phyloP scores from a whole-genome alignment of 495 filamentous ascomycete species.

The Geopyxis carbonaria region DNA sequence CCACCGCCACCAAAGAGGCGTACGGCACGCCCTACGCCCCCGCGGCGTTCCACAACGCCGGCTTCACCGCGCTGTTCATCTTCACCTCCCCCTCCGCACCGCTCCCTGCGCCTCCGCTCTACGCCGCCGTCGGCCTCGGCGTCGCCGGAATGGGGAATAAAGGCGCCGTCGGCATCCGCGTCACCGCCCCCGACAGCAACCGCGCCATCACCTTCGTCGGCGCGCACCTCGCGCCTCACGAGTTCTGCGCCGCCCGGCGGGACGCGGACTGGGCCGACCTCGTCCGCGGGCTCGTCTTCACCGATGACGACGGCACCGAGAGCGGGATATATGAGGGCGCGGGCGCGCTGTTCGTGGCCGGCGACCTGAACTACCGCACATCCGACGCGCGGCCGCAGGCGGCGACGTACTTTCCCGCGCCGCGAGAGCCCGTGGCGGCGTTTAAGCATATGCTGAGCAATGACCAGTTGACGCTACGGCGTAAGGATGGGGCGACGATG shows the following conservation, averaged over 20 bases:
- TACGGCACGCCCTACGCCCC: slow-evolving; percentile 32
- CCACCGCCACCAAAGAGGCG: slow-evolving; percentile 38
- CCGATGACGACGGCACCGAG: slow-evolving; percentile 20
- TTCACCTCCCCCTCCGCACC: slow-evolving; percentile 38
- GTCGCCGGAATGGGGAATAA: slow-evolving; percentile 84
- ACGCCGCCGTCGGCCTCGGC: slow-evolving; percentile 65
- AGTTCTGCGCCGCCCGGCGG: slow-evolving; percentile 47
- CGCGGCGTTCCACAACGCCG: slow-evolving; percentile 46
- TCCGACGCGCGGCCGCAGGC: slow-evolving; percentile 37
- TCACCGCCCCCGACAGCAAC: slow-evolving; percentile 31
- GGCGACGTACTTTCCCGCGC: background rate
- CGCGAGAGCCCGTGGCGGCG: background rate
- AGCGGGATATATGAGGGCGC: slow-evolving; percentile 1
- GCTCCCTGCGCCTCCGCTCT: slow-evolving; percentile 30
- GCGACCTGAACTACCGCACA: slow-evolving; percentile 92
- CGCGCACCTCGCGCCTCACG: slow-evolving; percentile 79
- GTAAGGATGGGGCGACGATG: slow-evolving; percentile 42
- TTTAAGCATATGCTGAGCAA: slow-evolving; percentile 37
- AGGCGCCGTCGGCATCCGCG: slow-evolving; percentile 64
- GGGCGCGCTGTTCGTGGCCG: slow-evolving; percentile 50
- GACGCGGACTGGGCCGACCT: slow-evolving; percentile 79
- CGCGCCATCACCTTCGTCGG: slow-evolving; percentile 64
- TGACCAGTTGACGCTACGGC: slow-evolving; percentile 66
- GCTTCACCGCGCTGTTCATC: slow-evolving; percentile 77
- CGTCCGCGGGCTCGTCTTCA: slow-evolving; percentile 61